Base-by-base conservation (phyloP, 495 filamentous ascomycete genomes). In the Extremus antarcticus region DNA sequence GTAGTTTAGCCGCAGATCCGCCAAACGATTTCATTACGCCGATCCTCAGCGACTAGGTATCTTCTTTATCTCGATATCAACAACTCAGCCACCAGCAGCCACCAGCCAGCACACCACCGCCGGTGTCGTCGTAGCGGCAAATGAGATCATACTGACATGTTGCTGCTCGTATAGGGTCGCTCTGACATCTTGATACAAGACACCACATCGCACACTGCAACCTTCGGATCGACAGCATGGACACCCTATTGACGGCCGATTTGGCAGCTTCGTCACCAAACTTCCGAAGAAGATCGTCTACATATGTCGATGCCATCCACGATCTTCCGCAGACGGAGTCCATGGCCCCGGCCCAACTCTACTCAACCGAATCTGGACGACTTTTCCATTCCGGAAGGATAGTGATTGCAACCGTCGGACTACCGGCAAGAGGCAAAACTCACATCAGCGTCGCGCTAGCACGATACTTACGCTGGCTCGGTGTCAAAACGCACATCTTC, bases 361-460 rank as follows among this genome's bases (percentile, higher is more conserved):
- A 99, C 69, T 95, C 88, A 67, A 99, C 94, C 19, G 90, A 95
- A 76, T 96, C 91, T 35, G 94, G 94, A 48, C 80, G 91, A 20
- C 81, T 99, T 22, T 99, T 97, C 66, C 94, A 99, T 69, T 95
- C 92, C 7, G 94, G 94, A 43, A 81, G 90, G 29, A 97, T 99
- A 60, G 90, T 89, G 39, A 97, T 99, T 54, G 91, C 91, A 50
- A 95, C 94, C 60, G 94, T 97, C 64, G 94, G 94, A 50, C 78
- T 95, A 41, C 94, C 94, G 45, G 94, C 94, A 29, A 83, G 94
- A 69, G 94, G 94, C 24, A 99, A 99, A 73, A 99, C 94, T 82
- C 94, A 97, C 68, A 91, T 94, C 48, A 95, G 88, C 55, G 94
- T 99, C 51, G 94, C 94, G 4, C 72, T 99, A 66, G 88, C 88